A percentile compares a stretch with the other conserved stretches of the same genome.
Conservation (phyloP, 1,284 basidiomycete genomes). For the Lignosus rhinocerotis region DNA sequence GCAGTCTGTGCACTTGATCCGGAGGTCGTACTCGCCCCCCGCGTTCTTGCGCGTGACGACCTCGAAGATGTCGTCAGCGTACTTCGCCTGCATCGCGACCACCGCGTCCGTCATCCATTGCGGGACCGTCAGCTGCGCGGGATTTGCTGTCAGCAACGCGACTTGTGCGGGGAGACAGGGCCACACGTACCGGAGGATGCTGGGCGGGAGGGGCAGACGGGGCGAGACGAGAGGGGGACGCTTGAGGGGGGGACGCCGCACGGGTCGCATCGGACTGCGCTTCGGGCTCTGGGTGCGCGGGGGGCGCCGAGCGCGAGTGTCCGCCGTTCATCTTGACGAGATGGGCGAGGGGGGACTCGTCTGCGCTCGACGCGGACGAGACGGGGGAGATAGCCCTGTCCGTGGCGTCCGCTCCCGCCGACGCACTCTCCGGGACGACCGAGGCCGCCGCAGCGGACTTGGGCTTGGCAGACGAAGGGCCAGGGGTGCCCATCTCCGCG, state of each 20-base stretch:
- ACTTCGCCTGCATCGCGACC: constrained; percentile 66
- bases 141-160: constrained; percentile 6
- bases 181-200: constrained; percentile 23
- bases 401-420: constrained; percentile 36
- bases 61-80: constrained; percentile 84
- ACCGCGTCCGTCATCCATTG: constrained; percentile 71
- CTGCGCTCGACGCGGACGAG: constrained; percentile 66
- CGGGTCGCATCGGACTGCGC: constrained; percentile 2
- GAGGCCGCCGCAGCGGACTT: constrained; percentile 34
- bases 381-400: constrained; percentile 64
- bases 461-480: constrained; percentile 39
- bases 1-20: constrained; percentile 93
- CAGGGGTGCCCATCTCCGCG: constrained; percentile 57
- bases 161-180: not conserved
- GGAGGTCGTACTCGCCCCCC: constrained; percentile 73
- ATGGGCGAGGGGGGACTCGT: constrained; percentile 68
- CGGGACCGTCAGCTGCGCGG: constrained; percentile 45
- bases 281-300: constrained; percentile 12
- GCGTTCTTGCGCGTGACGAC: constrained; percentile 66
- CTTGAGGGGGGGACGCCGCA: constrained; percentile 14
- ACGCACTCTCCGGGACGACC: constrained; percentile 22
- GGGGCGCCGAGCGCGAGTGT: constrained; percentile 33
- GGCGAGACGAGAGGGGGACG: constrained; percentile 15
- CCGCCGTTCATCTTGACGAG: constrained; percentile 53
- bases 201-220: constrained; percentile 19